Evolutionary conservation across 768 basidiomycete genomes (phyloP).

Genomic region (Astraeus odoratus): DNA sequence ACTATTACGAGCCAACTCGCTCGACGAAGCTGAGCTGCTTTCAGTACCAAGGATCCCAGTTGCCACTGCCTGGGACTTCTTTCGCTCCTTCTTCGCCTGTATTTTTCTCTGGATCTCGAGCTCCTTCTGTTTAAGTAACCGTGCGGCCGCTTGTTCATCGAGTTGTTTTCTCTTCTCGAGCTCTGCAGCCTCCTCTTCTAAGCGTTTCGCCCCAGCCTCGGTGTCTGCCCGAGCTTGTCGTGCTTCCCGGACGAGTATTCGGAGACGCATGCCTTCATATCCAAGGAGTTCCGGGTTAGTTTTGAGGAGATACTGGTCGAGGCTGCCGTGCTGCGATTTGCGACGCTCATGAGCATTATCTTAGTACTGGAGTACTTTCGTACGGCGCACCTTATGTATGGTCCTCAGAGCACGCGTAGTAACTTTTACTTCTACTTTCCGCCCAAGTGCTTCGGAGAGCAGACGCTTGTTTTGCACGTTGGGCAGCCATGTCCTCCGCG

Average conservation of each 20-base stretch:
- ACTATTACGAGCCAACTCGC: neutral
- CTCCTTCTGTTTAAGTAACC: neutral
- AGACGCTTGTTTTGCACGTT: slow-evolving; percentile 78
- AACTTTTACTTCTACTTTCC: slow-evolving; percentile 57
- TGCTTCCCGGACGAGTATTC: slow-evolving; percentile 32
- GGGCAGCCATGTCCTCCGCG: slow-evolving; percentile 81
- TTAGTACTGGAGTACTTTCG: neutral
- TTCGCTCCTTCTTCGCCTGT: neutral
- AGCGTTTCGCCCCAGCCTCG: slow-evolving; percentile 10
- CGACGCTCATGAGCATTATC: neutral
- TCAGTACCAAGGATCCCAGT: slow-evolving; percentile 3
- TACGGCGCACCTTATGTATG: slow-evolving; percentile 64
- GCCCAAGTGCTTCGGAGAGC: slow-evolving; percentile 56
- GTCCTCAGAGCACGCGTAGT: slow-evolving; percentile 73
- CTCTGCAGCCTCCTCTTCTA: slow-evolving; percentile 4
- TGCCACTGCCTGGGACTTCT: neutral
- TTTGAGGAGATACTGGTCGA: slow-evolving; percentile 61
- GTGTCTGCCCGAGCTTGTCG: slow-evolving; percentile 1
- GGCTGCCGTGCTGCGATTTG: slow-evolving; percentile 48
- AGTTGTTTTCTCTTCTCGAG: slow-evolving; percentile 1
- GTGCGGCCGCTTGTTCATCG: neutral
- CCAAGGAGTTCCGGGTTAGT: slow-evolving; percentile 34
- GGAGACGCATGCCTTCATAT: slow-evolving; percentile 39
- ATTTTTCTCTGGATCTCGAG: neutral
- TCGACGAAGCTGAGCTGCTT: neutral